Evolutionary conservation across 306 rosid species (phyloP), one percentile per base, ranked within the genome.

Genomic region (Trichosanthes truncata): DNA sequence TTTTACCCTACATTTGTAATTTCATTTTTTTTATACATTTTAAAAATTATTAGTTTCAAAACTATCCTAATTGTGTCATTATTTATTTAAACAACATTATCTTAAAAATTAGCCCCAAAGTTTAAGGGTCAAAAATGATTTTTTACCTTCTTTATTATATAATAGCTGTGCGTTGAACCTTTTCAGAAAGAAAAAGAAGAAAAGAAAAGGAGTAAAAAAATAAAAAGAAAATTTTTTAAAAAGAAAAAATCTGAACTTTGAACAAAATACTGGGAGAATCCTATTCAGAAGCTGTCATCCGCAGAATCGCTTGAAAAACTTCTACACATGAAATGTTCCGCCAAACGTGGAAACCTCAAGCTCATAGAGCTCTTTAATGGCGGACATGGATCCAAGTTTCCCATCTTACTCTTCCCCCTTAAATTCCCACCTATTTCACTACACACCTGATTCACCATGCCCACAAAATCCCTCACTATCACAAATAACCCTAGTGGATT

Each of bases 391-490:
- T 71, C 55, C 20, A 71, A 20, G 45, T 11, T 73, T 26, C 40
- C 40, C 18, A 46, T 73, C 60, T 29, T 73, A 8, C 41, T 14
- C 69, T 79, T 87, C 84, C 82, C 85, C 91, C 75, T 92, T 51
- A 86, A 7, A 81, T 84, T 83, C 74, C 80, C 82, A 48, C 81
- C 79, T 7, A 87, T 85, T 46, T 89, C 92, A 13, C 65, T 41
- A 75, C 93, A 84, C 52, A 89, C 93, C 79, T 87, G 90, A 80
- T 82, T 82, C 3, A 95, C 91, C 88, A 84, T 90, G 80, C 78
- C 87, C 31, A 90, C 86, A 81, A 95, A 95, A 81, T 87, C 92
- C 66, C 85, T 90, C 7, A 91, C 91, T 15, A 89, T 84, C 25
- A 84, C 86, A 74, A 92, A 95, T 29, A 95, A 66, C 41, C 84